A percentile compares a stretch with the other conserved stretches of the same genome.
Evolutionary conservation across 1,284 basidiomycete species (phyloP).

Genomic region (Tilletia caries): DNA sequence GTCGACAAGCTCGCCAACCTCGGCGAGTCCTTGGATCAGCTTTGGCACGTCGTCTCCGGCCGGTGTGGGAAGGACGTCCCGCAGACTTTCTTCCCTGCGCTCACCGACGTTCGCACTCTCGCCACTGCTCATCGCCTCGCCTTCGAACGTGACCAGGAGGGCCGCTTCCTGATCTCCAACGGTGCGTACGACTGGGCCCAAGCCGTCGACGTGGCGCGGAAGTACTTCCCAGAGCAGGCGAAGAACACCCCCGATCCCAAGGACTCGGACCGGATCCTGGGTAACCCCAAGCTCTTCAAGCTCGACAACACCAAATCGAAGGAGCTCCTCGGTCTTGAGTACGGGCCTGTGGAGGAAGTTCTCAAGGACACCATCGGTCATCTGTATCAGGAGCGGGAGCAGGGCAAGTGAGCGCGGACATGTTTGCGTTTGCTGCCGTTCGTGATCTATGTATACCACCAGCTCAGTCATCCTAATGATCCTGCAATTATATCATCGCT

Average conservation of each 20-base stretch:
- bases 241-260: slow-evolving; percentile 36
- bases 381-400: not conserved
- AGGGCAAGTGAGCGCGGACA: slow-evolving; percentile 7
- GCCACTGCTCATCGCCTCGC: slow-evolving; percentile 9
- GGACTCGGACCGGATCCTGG: slow-evolving; percentile 32
- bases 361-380: not conserved
- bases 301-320: slow-evolving; percentile 55
- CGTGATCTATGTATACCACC: no score
- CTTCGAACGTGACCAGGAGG: slow-evolving; percentile 3
- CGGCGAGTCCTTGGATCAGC: slow-evolving; percentile 59
- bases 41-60: slow-evolving; percentile 56
- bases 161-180: slow-evolving; percentile 5
- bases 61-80: slow-evolving; percentile 41
- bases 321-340: slow-evolving; percentile 59
- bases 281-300: slow-evolving; percentile 34
- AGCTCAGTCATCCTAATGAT: no score
- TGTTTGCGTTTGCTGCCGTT: no score
- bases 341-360: slow-evolving; percentile 57
- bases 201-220: slow-evolving; percentile 35
- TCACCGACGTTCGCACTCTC: not conserved
- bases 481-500: no score
- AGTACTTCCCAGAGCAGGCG: slow-evolving; percentile 29
- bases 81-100: not conserved
- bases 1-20: slow-evolving; percentile 58
- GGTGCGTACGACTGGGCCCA: slow-evolving; percentile 26